These are phyloP conservation scores for Penicillium longicatenatum DNA, from an alignment of 495 filamentous ascomycete genomes.

Conservation along the genomic window DNA sequence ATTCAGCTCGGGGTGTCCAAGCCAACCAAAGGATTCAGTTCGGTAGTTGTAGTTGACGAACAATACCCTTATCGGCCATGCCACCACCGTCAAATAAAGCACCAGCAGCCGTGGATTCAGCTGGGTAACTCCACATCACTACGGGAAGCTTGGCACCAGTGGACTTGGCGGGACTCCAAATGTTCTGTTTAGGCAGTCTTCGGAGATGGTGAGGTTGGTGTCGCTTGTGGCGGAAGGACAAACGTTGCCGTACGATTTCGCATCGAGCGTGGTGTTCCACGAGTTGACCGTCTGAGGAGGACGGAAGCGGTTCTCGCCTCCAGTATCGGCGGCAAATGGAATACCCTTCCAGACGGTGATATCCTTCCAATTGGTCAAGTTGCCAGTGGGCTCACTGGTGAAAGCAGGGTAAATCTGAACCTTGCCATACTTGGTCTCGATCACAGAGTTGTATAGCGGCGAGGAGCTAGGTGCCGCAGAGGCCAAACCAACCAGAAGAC, in stretches of 20 bases:
- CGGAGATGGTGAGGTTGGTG: conserved; percentile 19
- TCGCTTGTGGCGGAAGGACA: background rate
- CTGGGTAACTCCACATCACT: conserved; percentile 31
- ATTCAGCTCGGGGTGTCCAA: conserved; percentile 20
- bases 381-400: background rate
- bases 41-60: conserved; percentile 36
- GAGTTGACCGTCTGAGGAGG: background rate
- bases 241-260: background rate
- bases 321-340: conserved; percentile 1
- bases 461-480: conserved; percentile 1
- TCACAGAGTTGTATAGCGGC: background rate
- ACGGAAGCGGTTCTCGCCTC: background rate
- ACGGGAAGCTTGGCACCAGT: conserved; percentile 19
- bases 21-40: conserved; percentile 37
- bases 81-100: conserved; percentile 28
- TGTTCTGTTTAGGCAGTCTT: conserved; percentile 34
- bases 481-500: conserved; percentile 1
- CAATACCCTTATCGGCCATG: conserved; percentile 31
- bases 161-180: conserved; percentile 13
- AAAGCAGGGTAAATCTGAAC: conserved; percentile 4
- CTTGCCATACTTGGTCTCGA: conserved; percentile 2
- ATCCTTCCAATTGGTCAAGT: conserved; percentile 7
- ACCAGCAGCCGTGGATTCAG: conserved; percentile 26
- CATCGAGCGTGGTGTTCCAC: conserved; percentile 1
- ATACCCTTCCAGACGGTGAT: conserved; percentile 10